Evolutionary conservation across 495 filamentous ascomycete species (phyloP), one percentile per base, ranked within the genome.

Genomic region (Lentithecium fluviatile): DNA sequence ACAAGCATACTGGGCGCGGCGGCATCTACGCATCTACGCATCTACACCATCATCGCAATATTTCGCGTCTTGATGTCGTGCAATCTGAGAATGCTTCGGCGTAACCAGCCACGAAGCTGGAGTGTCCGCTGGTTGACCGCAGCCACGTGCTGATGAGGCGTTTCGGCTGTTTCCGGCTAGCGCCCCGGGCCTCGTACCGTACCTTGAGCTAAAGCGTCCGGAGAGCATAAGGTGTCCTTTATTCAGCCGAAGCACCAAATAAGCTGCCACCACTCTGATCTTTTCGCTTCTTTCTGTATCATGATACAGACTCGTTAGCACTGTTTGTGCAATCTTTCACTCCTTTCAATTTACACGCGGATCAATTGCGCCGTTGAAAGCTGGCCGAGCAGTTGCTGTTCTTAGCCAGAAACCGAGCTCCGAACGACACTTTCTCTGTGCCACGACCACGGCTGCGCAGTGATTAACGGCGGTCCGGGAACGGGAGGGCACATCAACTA

Each of bases 151-250:
- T n/a, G n/a, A n/a, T n/a, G n/a, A n/a, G n/a, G n/a, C n/a, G n/a
- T n/a, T n/a, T n/a, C n/a, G n/a, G n/a, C n/a, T n/a, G n/a, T n/a
- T n/a, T n/a, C n/a, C n/a, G n/a, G n/a, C n/a, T n/a, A n/a, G n/a
- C n/a, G n/a, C n/a, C n/a, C n/a, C n/a, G n/a, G n/a, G n/a, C n/a
- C n/a, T n/a, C 36, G 36, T 38, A 15, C 36, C 25, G 49, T 53
- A 61, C 50, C 58, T 52, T 34, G 48, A 52, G 52, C 60, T 47
- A 49, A 32, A 56, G 32, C 61, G 45, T 51, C 40, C 42, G 38
- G 45, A 46, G 45, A 51, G 62, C 53, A 65, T 66, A 64, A n/a
- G 60, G 59, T 68, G 65, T 56, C 65, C 65, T 67, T 57, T 63
- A 56, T 58, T 54, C 58, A 53, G 49, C 58, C 40, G 12, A 46